Evolutionary conservation across 2,329 filamentous ascomycete species (phyloP).

Genomic region (Ceratocystis albifundus): DNA sequence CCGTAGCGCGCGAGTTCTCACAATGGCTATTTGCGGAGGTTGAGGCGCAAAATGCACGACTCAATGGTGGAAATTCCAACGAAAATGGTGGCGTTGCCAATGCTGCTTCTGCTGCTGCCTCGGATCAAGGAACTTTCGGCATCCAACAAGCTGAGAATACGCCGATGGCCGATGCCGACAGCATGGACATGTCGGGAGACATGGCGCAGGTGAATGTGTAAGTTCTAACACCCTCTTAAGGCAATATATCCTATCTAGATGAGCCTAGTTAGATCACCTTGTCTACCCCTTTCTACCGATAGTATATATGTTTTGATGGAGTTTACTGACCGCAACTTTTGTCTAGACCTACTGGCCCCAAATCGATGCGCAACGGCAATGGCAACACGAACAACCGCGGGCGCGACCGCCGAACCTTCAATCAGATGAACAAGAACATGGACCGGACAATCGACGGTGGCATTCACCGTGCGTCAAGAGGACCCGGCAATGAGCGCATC

Average conservation of each 20-base stretch:
- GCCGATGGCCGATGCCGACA: conserved; percentile 12
- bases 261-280: not conserved
- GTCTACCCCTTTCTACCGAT: not conserved
- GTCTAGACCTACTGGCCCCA: conserved; percentile 77
- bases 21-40: conserved; percentile 91
- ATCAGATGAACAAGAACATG: conserved; percentile 66
- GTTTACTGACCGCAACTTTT: conserved; percentile 19
- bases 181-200: conserved; percentile 22
- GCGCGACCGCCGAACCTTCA: conserved; percentile 71
- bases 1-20: conserved; percentile 70
- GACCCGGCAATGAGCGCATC: conserved; percentile 64
- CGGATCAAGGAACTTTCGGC: not conserved
- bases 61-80: conserved; percentile 37
- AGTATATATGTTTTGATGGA: not conserved
- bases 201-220: conserved; percentile 46
- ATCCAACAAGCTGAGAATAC: not conserved
- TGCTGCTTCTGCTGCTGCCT: not conserved
- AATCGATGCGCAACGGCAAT: conserved; percentile 72
- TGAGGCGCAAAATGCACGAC: conserved; percentile 50
- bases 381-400: conserved; percentile 38
- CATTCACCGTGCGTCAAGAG: conserved; percentile 67
- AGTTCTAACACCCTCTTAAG: conserved; percentile 28
- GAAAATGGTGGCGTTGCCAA: not conserved
- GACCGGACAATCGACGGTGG: conserved; percentile 64
- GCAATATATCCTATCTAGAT: not conserved